These are phyloP conservation scores for Monosporozyma servazzii DNA, from an alignment of 805 yeast genomes.

Conservation along the genomic window DNA sequence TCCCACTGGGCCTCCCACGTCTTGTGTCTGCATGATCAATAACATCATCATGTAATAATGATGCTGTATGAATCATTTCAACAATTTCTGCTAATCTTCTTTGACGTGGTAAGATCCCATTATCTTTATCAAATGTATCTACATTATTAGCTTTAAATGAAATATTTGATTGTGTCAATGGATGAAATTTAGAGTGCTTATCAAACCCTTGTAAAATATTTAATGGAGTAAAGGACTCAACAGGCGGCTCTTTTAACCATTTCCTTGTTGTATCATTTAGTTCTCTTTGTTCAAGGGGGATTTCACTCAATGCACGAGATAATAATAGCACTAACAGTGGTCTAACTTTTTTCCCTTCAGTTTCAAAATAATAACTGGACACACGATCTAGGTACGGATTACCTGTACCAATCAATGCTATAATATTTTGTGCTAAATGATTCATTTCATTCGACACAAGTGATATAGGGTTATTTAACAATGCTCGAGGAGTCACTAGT, in stretches of 20 bases:
- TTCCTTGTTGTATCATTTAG: neutral
- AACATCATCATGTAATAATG: constrained; percentile 91
- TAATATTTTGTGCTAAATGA: constrained; percentile 76
- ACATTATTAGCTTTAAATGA: constrained; percentile 37
- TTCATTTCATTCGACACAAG: constrained; percentile 92
- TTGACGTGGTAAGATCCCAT: constrained; percentile 89
- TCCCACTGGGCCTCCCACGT: constrained; percentile 85
- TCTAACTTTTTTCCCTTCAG: constrained; percentile 91
- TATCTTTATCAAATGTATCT: constrained; percentile 35
- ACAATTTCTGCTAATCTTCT: constrained; percentile 93
- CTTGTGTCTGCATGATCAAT: constrained; percentile 84
- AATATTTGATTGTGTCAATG: constrained; percentile 64
- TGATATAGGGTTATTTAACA: constrained; percentile 74
- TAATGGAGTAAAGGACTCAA: constrained; percentile 57
- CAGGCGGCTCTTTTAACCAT: constrained; percentile 20
- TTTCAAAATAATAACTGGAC: constrained; percentile 89
- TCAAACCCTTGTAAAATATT: constrained; percentile 76
- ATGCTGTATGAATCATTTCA: constrained; percentile 97
- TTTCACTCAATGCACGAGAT: constrained; percentile 68
- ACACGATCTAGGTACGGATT: constrained; percentile 90
- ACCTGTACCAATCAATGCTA: constrained; percentile 79
- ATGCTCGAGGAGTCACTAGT: constrained; percentile 54
- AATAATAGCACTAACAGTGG: constrained; percentile 81
- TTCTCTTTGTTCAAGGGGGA: constrained; percentile 61
- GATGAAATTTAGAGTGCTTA: constrained; percentile 32